These are phyloP conservation scores for Cutaneotrichosporon dermatis DNA, from an alignment of 1,284 basidiomycete species.

Conservation along the genomic window DNA sequence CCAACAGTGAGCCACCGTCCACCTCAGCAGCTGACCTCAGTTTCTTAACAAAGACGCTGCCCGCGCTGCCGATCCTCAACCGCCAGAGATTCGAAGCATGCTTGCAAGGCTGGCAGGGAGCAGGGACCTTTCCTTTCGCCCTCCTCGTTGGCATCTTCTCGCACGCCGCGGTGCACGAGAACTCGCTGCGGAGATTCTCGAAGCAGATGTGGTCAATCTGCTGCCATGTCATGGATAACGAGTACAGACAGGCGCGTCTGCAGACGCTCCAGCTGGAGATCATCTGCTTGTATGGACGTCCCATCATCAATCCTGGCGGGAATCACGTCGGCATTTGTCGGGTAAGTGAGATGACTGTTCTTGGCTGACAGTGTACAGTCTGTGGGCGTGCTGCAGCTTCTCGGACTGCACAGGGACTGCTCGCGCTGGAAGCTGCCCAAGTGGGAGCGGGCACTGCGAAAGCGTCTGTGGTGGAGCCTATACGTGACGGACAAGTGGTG, in stretches of 20 bases:
- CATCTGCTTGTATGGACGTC: slow-evolving; percentile 23
- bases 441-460: slow-evolving; percentile 25
- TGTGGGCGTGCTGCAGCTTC: slow-evolving; percentile 20
- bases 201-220: slow-evolving; percentile 19
- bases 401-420: slow-evolving; percentile 29
- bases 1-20: slow-evolving; percentile 12
- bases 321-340: slow-evolving; percentile 23
- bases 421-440: slow-evolving; percentile 24
- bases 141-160: slow-evolving; percentile 25
- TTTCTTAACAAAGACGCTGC: slow-evolving; percentile 20
- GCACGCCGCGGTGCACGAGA: slow-evolving; percentile 21
- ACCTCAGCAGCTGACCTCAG: slow-evolving; percentile 6
- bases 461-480: slow-evolving; percentile 27
- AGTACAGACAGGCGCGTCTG: slow-evolving; percentile 22
- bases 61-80: slow-evolving; percentile 28
- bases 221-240: slow-evolving; percentile 24
- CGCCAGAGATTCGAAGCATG: slow-evolving; percentile 20
- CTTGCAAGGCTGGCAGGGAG: slow-evolving; percentile 15
- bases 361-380: slow-evolving; percentile 1
- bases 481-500: slow-evolving; percentile 26
- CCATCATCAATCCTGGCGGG: slow-evolving; percentile 21
- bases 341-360: slow-evolving; percentile 3
- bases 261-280: slow-evolving; percentile 26
- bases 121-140: slow-evolving; percentile 22
- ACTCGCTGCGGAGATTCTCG: slow-evolving; percentile 3